These are phyloP conservation scores for Zea mays DNA, from an alignment of 176 grass and related monocot genomes.

Conservation along the genomic window DNA sequence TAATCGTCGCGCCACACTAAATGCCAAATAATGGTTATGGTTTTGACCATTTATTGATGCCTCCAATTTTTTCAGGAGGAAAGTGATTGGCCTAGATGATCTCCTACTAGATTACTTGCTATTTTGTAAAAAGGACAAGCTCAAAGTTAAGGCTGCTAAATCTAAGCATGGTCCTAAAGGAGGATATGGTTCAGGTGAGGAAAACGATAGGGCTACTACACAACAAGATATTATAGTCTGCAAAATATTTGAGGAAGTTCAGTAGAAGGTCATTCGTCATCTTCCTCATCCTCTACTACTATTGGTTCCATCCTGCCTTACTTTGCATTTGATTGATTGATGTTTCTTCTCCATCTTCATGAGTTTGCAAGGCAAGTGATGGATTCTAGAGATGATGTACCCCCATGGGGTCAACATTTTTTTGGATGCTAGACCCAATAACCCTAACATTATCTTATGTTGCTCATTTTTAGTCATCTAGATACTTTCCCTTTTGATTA, in stretches of 20 bases:
- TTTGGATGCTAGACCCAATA: constrained; percentile 74
- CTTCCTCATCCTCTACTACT: not conserved
- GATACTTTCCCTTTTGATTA: not conserved
- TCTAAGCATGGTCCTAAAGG: constrained; percentile 37
- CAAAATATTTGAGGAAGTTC: constrained; percentile 62
- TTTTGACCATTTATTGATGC: not conserved
- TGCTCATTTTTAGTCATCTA: not conserved
- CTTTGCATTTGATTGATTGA: not conserved
- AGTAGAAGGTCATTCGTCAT: constrained; percentile 48
- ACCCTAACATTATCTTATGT: not conserved
- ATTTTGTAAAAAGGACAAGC: constrained; percentile 34
- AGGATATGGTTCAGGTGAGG: constrained; percentile 60
- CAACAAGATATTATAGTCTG: constrained; percentile 54
- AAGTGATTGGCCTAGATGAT: constrained; percentile 77
- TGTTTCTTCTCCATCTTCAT: constrained; percentile 20
- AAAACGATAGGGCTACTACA: constrained; percentile 43
- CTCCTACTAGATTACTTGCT: constrained; percentile 56
- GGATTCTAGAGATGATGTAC: constrained; percentile 58
- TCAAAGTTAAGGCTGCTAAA: constrained; percentile 41
- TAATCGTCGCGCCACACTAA: not conserved
- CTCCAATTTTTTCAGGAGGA: constrained; percentile 70
- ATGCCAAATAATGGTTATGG: not conserved
- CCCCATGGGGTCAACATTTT: constrained; percentile 66
- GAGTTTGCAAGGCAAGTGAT: constrained; percentile 49
- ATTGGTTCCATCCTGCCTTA: not conserved